These are phyloP conservation scores for Tolypocladium ophioglossoides DNA, from an alignment of 2,329 filamentous ascomycete species.

Conservation along the genomic window DNA sequence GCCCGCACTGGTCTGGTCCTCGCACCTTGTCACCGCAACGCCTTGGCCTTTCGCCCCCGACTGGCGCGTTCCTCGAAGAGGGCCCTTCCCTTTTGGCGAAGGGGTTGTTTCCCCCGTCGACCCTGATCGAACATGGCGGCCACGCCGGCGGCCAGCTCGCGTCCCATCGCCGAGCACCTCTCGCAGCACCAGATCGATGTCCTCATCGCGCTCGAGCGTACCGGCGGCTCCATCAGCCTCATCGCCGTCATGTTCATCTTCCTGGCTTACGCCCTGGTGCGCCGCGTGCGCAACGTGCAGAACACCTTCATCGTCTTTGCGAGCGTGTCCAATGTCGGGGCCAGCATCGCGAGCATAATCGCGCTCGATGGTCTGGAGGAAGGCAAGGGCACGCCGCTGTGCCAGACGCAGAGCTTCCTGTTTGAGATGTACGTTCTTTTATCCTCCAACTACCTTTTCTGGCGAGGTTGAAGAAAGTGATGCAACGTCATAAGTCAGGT, in stretches of 20 bases:
- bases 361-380: slow-evolving; percentile 51
- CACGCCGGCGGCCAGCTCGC: neutral
- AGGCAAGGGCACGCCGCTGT: slow-evolving; percentile 46
- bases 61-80: no score
- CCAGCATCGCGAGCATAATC: slow-evolving; percentile 58
- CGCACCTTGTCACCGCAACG: neutral
- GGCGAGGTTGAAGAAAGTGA: slow-evolving; percentile 15
- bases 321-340: slow-evolving; percentile 47
- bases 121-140: neutral
- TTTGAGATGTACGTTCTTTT: slow-evolving; percentile 53
- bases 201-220: slow-evolving; percentile 39
- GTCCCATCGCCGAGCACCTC: slow-evolving; percentile 16
- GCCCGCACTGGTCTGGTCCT: neutral
- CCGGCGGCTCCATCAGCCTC: slow-evolving; percentile 43
- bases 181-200: slow-evolving; percentile 24
- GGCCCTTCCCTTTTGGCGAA: neutral
- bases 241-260: slow-evolving; percentile 41
- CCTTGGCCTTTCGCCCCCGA: neutral
- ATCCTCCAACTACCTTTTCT: slow-evolving; percentile 8
- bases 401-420: slow-evolving; percentile 47
- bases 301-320: slow-evolving; percentile 54
- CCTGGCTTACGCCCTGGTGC: slow-evolving; percentile 38
- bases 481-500: neutral
- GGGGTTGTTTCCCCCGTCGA: neutral
- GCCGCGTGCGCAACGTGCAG: slow-evolving; percentile 44